Percentiles rank a stretch among this genome's conserved stretches.
Evolutionary conservation across 2,329 filamentous ascomycete species (phyloP).

Genomic region (Aspergillus sp.): DNA sequence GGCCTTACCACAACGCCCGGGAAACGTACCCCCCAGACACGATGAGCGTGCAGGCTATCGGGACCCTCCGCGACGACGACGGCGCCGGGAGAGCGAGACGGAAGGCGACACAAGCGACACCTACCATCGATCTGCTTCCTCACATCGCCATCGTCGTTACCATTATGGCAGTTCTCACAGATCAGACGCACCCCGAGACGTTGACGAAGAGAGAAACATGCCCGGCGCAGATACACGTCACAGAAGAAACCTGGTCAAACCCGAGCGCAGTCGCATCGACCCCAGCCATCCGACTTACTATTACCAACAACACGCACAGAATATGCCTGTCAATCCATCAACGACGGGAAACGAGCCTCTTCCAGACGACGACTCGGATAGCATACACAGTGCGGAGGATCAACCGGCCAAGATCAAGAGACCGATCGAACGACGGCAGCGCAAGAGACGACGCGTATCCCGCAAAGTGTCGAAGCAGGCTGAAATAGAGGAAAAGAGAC

Average conservation of each 20-base stretch:
- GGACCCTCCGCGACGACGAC: conserved; percentile 61
- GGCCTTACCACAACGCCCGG: conserved; percentile 56
- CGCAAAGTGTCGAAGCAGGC: conserved; percentile 53
- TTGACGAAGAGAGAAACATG: conserved; percentile 51
- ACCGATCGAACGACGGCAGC: conserved; percentile 22
- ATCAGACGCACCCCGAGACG: conserved; percentile 16
- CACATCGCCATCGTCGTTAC: conserved; percentile 35
- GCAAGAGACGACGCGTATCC: conserved; percentile 55
- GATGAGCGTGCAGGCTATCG: conserved; percentile 60
- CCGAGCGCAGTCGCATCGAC: conserved; percentile 79
- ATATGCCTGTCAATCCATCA: conserved; percentile 85
- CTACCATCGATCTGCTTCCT: conserved; percentile 26
- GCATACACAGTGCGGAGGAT: conserved; percentile 56
- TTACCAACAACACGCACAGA: conserved; percentile 88
- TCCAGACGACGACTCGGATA: conserved; percentile 48
- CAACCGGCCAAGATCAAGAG: conserved; percentile 7
- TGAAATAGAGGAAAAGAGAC: conserved; percentile 54
- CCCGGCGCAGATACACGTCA: conserved; percentile 49
- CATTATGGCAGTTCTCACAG: conserved; percentile 42
- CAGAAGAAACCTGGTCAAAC: conserved; percentile 82
- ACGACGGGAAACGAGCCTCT: conserved; percentile 89
- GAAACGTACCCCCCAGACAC: conserved; percentile 53
- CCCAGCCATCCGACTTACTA: conserved; percentile 89
- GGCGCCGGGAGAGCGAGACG: conserved; percentile 65
- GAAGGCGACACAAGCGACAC: conserved; percentile 39